Base-by-base conservation (phyloP, 2,329 filamentous ascomycete species). In the Arthrinium phaeospermum region DNA sequence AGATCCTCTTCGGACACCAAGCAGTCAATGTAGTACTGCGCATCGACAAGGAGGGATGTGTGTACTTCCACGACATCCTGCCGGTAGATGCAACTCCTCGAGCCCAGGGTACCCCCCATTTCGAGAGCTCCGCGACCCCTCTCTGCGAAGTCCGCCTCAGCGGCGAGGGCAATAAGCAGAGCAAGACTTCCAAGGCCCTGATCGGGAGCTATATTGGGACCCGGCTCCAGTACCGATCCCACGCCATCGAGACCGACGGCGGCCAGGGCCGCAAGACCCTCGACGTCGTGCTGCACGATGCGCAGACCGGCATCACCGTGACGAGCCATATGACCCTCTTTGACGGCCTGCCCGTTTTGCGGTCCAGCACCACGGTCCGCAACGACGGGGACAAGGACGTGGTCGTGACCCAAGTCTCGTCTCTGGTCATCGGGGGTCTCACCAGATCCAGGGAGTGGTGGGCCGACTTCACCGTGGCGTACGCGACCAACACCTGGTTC, bases 141-240 rank as follows among this genome's bases (percentile, higher is more conserved):
- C 57, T 64, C 57, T n/a, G 57, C 12, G 57, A 64, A 41, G 10
- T 64, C 34, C 53, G 53, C 16, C 57, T 64, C 34, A 41, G 57
- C 10, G 57, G 57, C 4, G 57, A 64, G 34, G 34, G 57, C 8
- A 37, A 64, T 3, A n/a, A 34, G 57, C 30, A 64, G 3, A 64
- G 34, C 34, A 41, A 64, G 19, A 64, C 57, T 1, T 64, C 34
- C 57, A 64, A 41, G 34, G 34, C 57, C 7, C 34, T 64, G 13
- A 19, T 41, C 2, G 57, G 57, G 19, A 24, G 57, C 10, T 64
- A 64, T 41, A 8, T 41, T 22, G 57, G 57, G 10, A 41, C 34
- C 3, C 57, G 57, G 12, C 57, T 64, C 19, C 41, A 64, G 34
- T 64, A 64, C 22, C 41, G 2, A n/a, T 24, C 57, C 5, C 53